Base-by-base conservation (phyloP, 176 grass and related monocot genomes). In the Puya raimondii region DNA sequence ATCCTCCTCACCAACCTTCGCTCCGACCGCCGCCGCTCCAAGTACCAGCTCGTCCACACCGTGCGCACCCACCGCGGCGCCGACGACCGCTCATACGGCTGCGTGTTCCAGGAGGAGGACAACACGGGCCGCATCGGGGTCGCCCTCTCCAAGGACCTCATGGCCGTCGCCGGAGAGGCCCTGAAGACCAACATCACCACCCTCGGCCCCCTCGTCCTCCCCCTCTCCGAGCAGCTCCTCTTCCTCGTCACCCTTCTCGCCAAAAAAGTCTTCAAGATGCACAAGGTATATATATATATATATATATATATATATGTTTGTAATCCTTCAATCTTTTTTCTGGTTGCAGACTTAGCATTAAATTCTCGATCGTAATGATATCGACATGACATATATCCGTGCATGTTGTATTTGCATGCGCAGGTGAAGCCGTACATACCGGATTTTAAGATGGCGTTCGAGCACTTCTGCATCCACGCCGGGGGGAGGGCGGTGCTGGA, bases 401-500 rank as follows among this genome's bases (percentile, higher is more conserved):
- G 33, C 33, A 42, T 42, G 33, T 42, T 42, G 7, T 7, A 42
- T 42, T 2, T 26, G 2, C 1, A 7, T 42, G 33, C 4, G 7
- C 33, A 50, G 17, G 47, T 86, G 0, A 57, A 33, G 27, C 92
- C 92, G 3, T 92, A 97, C 69, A 79, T 92, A 42, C 93, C 93
- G 9, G 93, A 97, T 68, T 97, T 97, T 82, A 97, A 92, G 84
- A 80, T 84, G 84, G 93, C 89, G 4, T 97, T 97, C 74, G 89
- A 92, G 10, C 93, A 97, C 80, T 97, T 97, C 57, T 97, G 93
- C 79, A 88, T 97, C 86, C 93, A 97, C 68, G 93, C 93, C 0
- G 93, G 93, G 1, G 93, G 93, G 0, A 20, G 84, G 3, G 93
- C 93, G 0, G 89, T 97, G 74, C 74, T 97, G 0, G 93, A 97